Percentiles rank a stretch among this genome's conserved stretches.
These are phyloP conservation scores for Quercus alba DNA, from an alignment of 306 rosid species.

Conservation along the genomic window DNA sequence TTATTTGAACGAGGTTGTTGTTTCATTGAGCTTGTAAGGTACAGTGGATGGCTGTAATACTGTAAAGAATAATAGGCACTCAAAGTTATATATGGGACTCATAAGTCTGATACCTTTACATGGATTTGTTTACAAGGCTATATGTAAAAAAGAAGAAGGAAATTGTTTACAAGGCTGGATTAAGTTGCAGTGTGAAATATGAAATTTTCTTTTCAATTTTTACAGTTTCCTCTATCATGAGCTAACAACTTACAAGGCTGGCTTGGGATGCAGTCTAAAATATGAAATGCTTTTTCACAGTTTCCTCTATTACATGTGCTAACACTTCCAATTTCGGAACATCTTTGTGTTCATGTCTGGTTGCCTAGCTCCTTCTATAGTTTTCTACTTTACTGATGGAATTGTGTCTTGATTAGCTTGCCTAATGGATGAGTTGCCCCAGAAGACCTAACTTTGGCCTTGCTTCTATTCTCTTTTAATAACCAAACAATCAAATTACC, in stretches of 20 bases:
- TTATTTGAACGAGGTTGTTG: not conserved
- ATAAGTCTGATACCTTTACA: not conserved
- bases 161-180: not conserved
- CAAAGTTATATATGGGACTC: not conserved
- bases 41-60: not conserved
- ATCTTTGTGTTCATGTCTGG: not conserved
- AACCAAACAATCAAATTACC: too few species aligned
- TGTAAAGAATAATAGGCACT: not conserved
- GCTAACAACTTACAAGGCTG: not conserved
- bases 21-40: not conserved
- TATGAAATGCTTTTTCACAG: not conserved
- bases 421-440: not conserved
- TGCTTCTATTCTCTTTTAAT: not conserved
- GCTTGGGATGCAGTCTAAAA: not conserved
- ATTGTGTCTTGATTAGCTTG: not conserved
- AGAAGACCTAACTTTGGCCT: not conserved
- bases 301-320: not conserved
- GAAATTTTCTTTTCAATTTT: not conserved
- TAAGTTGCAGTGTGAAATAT: not conserved
- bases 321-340: not conserved
- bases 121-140: not conserved
- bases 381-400: not conserved
- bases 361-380: not conserved
- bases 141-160: too few species aligned
- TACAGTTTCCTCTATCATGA: not conserved